Conservation (phyloP, 768 basidiomycete species). For the Leccinum ochraceum region DNA sequence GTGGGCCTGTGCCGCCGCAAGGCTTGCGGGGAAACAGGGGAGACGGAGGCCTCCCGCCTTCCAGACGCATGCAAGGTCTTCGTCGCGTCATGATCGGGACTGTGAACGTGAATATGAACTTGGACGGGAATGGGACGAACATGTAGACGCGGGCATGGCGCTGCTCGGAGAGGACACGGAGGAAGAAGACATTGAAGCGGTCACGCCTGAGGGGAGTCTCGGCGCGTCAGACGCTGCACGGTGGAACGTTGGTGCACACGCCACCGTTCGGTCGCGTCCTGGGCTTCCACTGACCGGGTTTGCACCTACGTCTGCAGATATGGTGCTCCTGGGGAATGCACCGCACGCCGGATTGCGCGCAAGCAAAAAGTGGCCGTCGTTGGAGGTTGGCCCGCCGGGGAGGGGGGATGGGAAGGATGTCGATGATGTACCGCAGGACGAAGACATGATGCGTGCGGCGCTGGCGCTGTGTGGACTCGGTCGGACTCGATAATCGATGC, state of each 20-base stretch:
- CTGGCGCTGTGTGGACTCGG: slow-evolving; percentile 62
- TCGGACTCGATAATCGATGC: slow-evolving; percentile 17
- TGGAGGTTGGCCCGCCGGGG: neutral
- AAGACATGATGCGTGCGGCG: slow-evolving; percentile 72
- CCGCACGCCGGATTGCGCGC: neutral
- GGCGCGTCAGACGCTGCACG: slow-evolving; percentile 39
- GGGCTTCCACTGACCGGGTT: neutral
- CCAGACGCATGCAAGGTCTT: too few relatives aligned
- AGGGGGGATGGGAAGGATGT: neutral
- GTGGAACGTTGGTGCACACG: slow-evolving; percentile 31
- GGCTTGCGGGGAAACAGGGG: too few relatives aligned
- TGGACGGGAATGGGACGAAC: neutral
- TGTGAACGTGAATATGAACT: too few relatives aligned
- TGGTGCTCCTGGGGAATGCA: neutral
- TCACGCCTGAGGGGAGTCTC: slow-evolving; percentile 62
- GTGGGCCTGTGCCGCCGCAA: slow-evolving; percentile 42
- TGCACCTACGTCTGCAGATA: neutral
- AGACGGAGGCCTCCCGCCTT: too few relatives aligned
- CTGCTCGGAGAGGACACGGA: slow-evolving; percentile 53
- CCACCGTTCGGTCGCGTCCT: slow-evolving; percentile 2
- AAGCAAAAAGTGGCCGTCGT: slow-evolving; percentile 3
- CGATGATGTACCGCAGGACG: slow-evolving; percentile 43
- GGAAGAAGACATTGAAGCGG: slow-evolving; percentile 62
- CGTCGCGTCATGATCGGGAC: too few relatives aligned
- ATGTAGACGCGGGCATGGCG: neutral